Base-by-base conservation (phyloP, 2,329 filamentous ascomycete species). In the Venturia aucupariae region DNA sequence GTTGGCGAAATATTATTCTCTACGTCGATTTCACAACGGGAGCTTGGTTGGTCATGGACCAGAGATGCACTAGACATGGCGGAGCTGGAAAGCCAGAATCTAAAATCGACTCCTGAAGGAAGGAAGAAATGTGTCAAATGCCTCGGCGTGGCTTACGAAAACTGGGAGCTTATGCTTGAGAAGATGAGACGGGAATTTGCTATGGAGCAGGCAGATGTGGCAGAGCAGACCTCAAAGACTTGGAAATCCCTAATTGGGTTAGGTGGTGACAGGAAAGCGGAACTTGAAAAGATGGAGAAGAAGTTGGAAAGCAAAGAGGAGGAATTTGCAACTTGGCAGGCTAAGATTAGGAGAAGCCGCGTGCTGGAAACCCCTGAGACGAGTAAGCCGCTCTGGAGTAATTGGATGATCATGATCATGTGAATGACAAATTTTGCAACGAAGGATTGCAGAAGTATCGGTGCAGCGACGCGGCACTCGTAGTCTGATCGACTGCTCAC, bases 1-100 rank as follows among this genome's bases (percentile, higher is more conserved):
- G 93, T 97, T 67, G 93, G 93, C 65, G 93, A 97, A 77, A 96
- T 97, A 62, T 82, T 97, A 39, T 97, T 89, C 74, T 84, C 90
- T 0, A 84, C 83, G 4, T 82, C 83, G n/a, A 77, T 79, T 4
- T 66, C 32, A 24, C 72, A 4, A 75, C 73, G 62, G 63, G 86
- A 90, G 60, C 87, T 89, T 66, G 93, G 92, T 0, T 80, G 97
- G 1, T 86, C 86, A 6, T 97, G 93, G 93, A 96, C 93, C 0
- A 85, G 91, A 64, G 90, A 96, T 67, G 92, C 89, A 32, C 90
- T 96, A 39, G 88, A 92, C 68, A 78, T 89, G 1, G 89, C 92
- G 2, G 92, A 92, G 75, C 4, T 69, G 72, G 62, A 35, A 64
- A 42, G 65, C 55, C 17, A 54, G 10, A 62, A 61, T 60, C 67